Base-by-base conservation (phyloP, 1,284 basidiomycete genomes). In the Lentinula novae-zelandiae region DNA sequence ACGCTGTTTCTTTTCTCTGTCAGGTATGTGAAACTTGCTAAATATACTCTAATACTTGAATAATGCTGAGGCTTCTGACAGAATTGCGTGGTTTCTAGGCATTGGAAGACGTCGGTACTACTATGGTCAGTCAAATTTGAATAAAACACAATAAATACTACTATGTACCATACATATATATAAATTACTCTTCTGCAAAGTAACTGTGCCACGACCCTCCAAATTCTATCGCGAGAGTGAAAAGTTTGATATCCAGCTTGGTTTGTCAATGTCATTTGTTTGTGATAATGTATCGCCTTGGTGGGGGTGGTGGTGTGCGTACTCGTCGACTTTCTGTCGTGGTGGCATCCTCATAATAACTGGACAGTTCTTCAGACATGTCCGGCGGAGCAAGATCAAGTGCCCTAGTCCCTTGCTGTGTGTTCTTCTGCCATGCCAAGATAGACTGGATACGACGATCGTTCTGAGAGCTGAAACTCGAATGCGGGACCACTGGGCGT, bases 11-110 rank as follows among this genome's bases (percentile, higher is more conserved):
- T 91, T 51, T 78, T 86, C 57, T 60, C 75, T 38, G 77, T 77
- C 63, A 81, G 89, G 88, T 87, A 68, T 56, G 73, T 67, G 22
- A 53, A 38, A 44, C 63, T 15, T 57, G 44, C 33, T 20, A 33
- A 51, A 46, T 39, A 55, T 33, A n/a, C 27, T 4, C 2, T 27
- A 4, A 27, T 27, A 27, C 27, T 38, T 38, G 36, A 38, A 38
- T 3, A 38, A 6, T 27, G 27, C 27, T 27, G 36, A 38, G 12
- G 34, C 39, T 56, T 63, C 48, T 27, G 46, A 6, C 63, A 87
- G 87, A 66, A 67, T 83, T 52, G 81, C 83, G 3, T 90, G 88
- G 87, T 88, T 89, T 69, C 61, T 76, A 60, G 87, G 87, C 5
- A 73, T 89, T 51, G 85, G 85, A 33, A 76, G 87, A 20, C 81